Percentiles rank a stretch among this genome's conserved stretches.
Conservation (phyloP, 441 rosid species). For the Dalechampia spathulata region DNA sequence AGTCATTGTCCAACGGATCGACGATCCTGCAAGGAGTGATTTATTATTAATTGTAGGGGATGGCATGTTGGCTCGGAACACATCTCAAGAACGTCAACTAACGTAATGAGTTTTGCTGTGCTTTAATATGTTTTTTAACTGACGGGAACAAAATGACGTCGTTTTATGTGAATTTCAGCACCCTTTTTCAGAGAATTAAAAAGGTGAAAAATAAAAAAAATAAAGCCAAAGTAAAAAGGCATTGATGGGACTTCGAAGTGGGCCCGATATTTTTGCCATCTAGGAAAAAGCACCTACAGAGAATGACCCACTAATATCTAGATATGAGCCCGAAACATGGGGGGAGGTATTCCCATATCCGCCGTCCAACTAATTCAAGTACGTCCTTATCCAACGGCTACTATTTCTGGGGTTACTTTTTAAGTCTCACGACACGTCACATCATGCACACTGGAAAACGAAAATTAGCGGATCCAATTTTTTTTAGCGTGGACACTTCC, state of each 20-base stretch:
- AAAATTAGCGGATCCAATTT: too few relatives aligned
- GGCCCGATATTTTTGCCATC: slow-evolving; percentile 3
- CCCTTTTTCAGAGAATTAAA: not conserved
- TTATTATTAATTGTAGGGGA: too few relatives aligned
- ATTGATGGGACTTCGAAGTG: slow-evolving; percentile 10
- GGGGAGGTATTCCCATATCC: slow-evolving; percentile 9
- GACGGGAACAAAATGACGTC: too few relatives aligned
- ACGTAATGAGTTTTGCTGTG: too few relatives aligned
- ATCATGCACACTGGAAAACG: too few relatives aligned
- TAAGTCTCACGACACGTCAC: slow-evolving; percentile 18
- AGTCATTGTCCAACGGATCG: too few relatives aligned
- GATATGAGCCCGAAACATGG: slow-evolving; percentile 14
- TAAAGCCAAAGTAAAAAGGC: not conserved
- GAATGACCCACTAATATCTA: slow-evolving; percentile 1
- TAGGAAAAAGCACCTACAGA: too few relatives aligned
- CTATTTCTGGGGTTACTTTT: not conserved
- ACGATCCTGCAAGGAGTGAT: too few relatives aligned
- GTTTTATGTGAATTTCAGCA: not conserved
- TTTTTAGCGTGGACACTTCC: too few relatives aligned
- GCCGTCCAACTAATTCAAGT: slow-evolving; percentile 24
- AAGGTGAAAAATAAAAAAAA: slow-evolving; percentile 3
- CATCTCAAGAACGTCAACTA: too few relatives aligned
- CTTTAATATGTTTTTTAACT: too few relatives aligned
- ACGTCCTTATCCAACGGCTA: slow-evolving; percentile 26
- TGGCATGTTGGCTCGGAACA: too few relatives aligned